Conservation (phyloP, 164 flowering plant genomes). For the Piper longum region DNA sequence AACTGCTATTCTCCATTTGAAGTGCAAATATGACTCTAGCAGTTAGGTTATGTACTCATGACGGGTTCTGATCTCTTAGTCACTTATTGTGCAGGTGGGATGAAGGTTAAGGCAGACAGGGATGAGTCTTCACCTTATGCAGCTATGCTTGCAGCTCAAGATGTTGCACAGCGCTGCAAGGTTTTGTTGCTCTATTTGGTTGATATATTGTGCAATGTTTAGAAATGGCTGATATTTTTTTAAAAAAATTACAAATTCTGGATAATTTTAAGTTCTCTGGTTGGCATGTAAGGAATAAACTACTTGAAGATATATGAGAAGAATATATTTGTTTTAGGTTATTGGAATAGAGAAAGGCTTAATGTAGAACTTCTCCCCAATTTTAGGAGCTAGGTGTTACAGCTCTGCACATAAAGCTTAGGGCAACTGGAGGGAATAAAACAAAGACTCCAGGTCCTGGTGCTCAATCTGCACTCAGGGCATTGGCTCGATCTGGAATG, state of each 20-base stretch:
- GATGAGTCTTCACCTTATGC: constrained; percentile 75
- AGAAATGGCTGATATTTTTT: too few relatives aligned
- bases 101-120: constrained; percentile 68
- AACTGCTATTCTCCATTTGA: neutral
- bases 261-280: too few relatives aligned
- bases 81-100: constrained; percentile 31
- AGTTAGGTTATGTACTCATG: neutral
- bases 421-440: constrained; percentile 77
- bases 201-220: neutral
- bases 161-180: constrained; percentile 63
- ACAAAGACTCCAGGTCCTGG: constrained; percentile 81
- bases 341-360: too few relatives aligned
- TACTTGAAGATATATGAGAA: too few relatives aligned
- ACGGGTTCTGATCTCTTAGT: neutral
- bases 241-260: too few relatives aligned
- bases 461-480: constrained; percentile 63
- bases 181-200: constrained; percentile 10
- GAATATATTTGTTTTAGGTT: too few relatives aligned
- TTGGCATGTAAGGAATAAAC: too few relatives aligned
- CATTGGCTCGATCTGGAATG: constrained; percentile 62
- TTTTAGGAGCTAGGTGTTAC: constrained; percentile 53
- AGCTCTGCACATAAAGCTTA: constrained; percentile 62
- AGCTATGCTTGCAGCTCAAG: constrained; percentile 75
- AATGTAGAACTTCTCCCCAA: neutral
- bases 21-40: neutral